Evolutionary conservation across 2,329 filamentous ascomycete genomes (phyloP).

Genomic region (Fusarium mundagurra): DNA sequence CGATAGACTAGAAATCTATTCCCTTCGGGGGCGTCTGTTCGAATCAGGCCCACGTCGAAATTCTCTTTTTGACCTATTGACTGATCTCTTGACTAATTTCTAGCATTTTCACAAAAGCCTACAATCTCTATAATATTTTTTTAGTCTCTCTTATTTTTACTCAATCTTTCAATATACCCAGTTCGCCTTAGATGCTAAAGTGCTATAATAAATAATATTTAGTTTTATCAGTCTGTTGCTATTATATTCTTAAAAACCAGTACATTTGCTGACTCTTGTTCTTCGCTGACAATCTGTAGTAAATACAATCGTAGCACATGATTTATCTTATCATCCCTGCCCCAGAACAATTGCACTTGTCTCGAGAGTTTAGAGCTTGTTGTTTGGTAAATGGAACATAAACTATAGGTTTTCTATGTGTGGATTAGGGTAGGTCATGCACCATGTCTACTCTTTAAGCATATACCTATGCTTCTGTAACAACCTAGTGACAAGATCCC

Average conservation of each 20-base stretch:
- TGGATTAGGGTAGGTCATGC: background rate
- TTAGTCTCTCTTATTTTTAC: background rate
- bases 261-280: accelerated
- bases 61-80: background rate
- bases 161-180: accelerated
- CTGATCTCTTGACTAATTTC: accelerated
- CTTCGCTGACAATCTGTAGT: accelerated
- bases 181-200: accelerated
- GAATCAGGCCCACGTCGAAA: constrained; percentile 26
- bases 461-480: background rate
- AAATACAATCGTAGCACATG: accelerated
- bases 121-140: accelerated
- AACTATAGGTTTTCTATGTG: accelerated
- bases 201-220: background rate
- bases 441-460: background rate
- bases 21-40: constrained; percentile 30
- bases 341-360: accelerated
- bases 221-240: background rate
- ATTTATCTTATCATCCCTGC: background rate
- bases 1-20: constrained; percentile 34
- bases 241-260: accelerated
- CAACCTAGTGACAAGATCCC: background rate
- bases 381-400: accelerated
- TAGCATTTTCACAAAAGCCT: accelerated
- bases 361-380: accelerated